These are phyloP conservation scores for Boletus sp. DNA, from an alignment of 768 basidiomycete genomes.

Conservation along the genomic window DNA sequence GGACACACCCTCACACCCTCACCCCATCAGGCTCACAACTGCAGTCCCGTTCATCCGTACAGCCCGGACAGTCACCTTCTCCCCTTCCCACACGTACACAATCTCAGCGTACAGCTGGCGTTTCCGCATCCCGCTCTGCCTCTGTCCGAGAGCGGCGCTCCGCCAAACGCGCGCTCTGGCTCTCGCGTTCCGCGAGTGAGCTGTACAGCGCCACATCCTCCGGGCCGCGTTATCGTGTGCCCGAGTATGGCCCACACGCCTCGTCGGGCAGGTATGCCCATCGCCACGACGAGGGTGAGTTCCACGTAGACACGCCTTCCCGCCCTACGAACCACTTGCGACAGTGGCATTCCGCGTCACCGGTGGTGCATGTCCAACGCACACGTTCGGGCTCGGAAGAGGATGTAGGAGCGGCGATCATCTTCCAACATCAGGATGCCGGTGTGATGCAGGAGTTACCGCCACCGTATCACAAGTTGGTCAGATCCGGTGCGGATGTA, in stretches of 20 bases:
- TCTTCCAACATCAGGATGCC: constrained; percentile 20
- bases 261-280: not conserved
- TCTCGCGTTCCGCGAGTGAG: constrained; percentile 26
- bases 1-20: not conserved
- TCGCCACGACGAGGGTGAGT: not conserved
- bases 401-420: not conserved
- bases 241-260: not conserved
- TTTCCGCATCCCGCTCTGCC: not conserved
- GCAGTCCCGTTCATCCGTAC: not conserved
- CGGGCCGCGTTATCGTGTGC: not conserved
- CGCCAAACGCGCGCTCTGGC: constrained; percentile 9
- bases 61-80: not conserved
- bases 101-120: not conserved
- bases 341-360: constrained; percentile 21
- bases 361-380: not conserved
- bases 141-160: constrained; percentile 7
- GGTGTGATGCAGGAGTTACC: constrained; percentile 20
- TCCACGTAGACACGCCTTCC: not conserved
- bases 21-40: not conserved
- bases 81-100: not conserved
- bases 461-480: constrained; percentile 25
- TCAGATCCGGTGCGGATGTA: not conserved
- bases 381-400: not conserved
- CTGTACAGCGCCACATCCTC: constrained; percentile 9
- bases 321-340: constrained; percentile 15